Conservation (phyloP, 768 basidiomycete species). For the Krasilnikovozyma curviuscula region DNA sequence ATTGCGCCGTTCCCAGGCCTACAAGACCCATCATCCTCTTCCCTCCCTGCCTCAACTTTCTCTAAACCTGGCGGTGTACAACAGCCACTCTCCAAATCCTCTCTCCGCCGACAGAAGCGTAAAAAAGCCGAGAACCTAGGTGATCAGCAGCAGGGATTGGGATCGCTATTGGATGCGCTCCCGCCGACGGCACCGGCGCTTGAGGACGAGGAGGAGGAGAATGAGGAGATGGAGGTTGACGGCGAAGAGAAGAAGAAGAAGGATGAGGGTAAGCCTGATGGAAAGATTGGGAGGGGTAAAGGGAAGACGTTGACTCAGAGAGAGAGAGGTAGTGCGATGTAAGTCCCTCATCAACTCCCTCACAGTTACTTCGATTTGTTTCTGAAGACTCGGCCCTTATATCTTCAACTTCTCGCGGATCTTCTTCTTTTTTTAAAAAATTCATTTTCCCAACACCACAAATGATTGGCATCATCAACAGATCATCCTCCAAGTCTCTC, state of each 20-base stretch:
- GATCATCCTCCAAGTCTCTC: no score
- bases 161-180: background rate
- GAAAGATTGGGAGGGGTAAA: conserved; percentile 7
- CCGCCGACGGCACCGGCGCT: background rate
- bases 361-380: background rate
- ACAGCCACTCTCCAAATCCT: background rate
- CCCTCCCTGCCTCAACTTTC: background rate
- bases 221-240: background rate
- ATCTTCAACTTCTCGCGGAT: background rate
- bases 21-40: background rate
- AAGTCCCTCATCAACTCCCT: no score
- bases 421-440: no score
- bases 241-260: background rate
- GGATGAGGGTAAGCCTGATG: background rate
- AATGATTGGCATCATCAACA: no score
- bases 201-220: background rate
- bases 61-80: background rate
- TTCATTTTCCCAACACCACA: no score
- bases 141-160: no score
- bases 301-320: conserved; percentile 4
- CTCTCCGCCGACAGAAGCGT: conserved; percentile 5
- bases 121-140: conserved; percentile 4
- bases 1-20: no score
- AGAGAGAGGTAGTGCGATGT: conserved; percentile 2
- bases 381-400: background rate